These are phyloP conservation scores for Cylindrodendrum hubeiense DNA, from an alignment of 2,329 filamentous ascomycete genomes.

Conservation along the genomic window DNA sequence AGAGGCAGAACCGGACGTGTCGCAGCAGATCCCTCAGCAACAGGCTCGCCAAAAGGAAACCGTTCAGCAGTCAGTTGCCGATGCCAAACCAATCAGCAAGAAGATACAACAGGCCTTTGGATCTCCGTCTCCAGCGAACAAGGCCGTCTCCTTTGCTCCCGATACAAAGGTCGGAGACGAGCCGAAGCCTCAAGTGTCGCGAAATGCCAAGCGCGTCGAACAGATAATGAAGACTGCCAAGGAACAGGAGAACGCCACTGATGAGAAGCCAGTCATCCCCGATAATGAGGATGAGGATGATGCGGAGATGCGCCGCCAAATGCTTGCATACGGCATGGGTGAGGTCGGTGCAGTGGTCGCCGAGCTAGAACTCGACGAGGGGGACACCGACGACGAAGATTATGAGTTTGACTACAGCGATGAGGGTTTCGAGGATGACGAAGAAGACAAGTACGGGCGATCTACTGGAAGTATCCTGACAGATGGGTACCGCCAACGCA, in stretches of 20 bases:
- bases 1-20: conserved; percentile 25
- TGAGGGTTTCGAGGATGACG: conserved; percentile 65
- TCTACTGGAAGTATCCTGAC: conserved; percentile 75
- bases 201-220: conserved; percentile 63
- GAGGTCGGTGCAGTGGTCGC: conserved; percentile 94
- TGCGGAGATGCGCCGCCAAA: conserved; percentile 82
- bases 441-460: conserved; percentile 75
- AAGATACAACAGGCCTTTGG: conserved; percentile 7
- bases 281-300: conserved; percentile 85
- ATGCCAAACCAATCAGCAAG: conserved; percentile 11
- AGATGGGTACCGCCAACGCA: conserved; percentile 82
- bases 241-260: conserved; percentile 63
- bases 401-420: conserved; percentile 68
- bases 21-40: neutral
- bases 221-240: conserved; percentile 69
- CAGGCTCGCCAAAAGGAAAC: conserved; percentile 6
- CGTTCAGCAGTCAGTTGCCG: conserved; percentile 1
- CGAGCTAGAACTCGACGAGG: conserved; percentile 86
- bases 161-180: conserved; percentile 66
- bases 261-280: conserved; percentile 68
- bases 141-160: conserved; percentile 73
- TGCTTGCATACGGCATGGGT: conserved; percentile 89
- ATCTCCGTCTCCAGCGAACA: conserved; percentile 52
- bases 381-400: conserved; percentile 64
- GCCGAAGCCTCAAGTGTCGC: conserved; percentile 50